Conservation (phyloP, 2,329 filamentous ascomycete genomes). For the Scytalidium sp. region DNA sequence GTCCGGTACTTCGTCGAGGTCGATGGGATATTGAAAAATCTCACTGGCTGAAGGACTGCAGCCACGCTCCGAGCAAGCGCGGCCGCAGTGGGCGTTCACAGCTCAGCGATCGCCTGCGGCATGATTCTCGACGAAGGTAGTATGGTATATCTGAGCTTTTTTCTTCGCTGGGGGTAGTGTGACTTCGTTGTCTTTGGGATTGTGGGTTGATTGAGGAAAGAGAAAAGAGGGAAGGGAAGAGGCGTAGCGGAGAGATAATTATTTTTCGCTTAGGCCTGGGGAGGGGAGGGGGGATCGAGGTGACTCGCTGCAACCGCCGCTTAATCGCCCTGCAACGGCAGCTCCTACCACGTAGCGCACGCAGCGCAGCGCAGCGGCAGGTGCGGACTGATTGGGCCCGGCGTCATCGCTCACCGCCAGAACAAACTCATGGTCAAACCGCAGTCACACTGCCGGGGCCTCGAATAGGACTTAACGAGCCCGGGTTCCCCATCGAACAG, state of each 20-base stretch:
- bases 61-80: slow-evolving; percentile 50
- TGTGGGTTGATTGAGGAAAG: slow-evolving; percentile 21
- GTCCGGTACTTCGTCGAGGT: slow-evolving; percentile 68
- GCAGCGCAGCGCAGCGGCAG: neutral
- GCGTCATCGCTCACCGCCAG: neutral
- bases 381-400: neutral
- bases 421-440: neutral
- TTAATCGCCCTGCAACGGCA: neutral
- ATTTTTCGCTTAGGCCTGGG: neutral
- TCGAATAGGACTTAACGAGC: no score
- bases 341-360: neutral
- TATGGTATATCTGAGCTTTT: slow-evolving; percentile 13
- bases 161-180: slow-evolving; percentile 39
- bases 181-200: slow-evolving; percentile 63
- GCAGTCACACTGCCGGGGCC: no score
- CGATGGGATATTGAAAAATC: slow-evolving; percentile 61
- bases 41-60: slow-evolving; percentile 87
- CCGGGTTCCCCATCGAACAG: no score
- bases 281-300: no score
- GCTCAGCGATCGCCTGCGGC: slow-evolving; percentile 80
- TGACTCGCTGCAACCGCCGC: no score
- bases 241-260: neutral
- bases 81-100: slow-evolving; percentile 88
- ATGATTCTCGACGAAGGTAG: slow-evolving; percentile 70
- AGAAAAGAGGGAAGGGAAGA: slow-evolving; percentile 19